Evolutionary conservation across 345 rosid genomes (phyloP), one percentile per base, ranked within the genome.

Genomic region (Lumnitzera littorea): DNA sequence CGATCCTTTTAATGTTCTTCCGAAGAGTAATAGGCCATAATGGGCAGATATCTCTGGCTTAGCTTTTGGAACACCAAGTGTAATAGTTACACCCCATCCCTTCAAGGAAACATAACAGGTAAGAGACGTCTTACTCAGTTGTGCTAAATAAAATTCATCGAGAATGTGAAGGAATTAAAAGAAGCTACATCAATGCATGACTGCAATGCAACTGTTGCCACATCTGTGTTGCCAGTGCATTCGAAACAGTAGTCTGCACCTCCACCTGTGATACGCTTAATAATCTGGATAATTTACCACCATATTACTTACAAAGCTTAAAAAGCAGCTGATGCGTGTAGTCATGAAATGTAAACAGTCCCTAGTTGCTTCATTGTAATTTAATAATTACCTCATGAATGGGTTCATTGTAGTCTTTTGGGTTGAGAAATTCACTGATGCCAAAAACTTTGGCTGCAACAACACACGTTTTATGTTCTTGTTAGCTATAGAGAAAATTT

Each of bases 61-160:
- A 61, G 25, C 72, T 78, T 87, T 89, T 0, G 97, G 97, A 57
- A 89, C 98, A 58, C 98, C 98, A 46, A 89, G 90, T 43, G 96
- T 89, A 63, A 92, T 80, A 0, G 98, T 75, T 72, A 84, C 46
- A 10, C 98, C 98, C 96, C 97, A 92, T 70, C 98, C 98, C 97
- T 89, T 62, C 48, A 13, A 56, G 56, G 20, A 51, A 6, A 2
- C 65, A 51, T 46, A 27, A 25, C 41, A 27, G 13, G 46, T 56
- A 36, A 48, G 50, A 57, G 46, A 56, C 53, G 24, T n/a, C 36
- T 13, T 29, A 20, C 36, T 13, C 24, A 10, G 8, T 24, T 11
- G 12, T 61, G 50, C 16, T 27, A 5, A 0, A 50, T 24, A 23
- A 25, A 15, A 50, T 50, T 25, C 12, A 20, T 3, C 2, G 36